A percentile compares a stretch with the other conserved stretches of the same genome.
Evolutionary conservation across 2,329 filamentous ascomycete genomes (phyloP).

Genomic region (Albifimbria verrucaria): DNA sequence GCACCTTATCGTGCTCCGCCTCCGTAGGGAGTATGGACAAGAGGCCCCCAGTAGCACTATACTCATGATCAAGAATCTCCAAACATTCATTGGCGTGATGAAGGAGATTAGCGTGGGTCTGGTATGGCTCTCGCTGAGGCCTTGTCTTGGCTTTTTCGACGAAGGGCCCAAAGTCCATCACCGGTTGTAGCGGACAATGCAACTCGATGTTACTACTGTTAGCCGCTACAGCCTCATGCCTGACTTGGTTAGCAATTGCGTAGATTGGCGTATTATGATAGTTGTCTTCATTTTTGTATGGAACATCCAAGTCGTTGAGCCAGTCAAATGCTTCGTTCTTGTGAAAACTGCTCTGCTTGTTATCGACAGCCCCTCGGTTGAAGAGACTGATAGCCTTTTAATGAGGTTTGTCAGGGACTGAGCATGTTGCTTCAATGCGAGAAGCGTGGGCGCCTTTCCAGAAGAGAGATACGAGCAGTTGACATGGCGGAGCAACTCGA

Average conservation of each 20-base stretch:
- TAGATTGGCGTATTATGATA: constrained; percentile 45
- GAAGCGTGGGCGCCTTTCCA: constrained; percentile 49
- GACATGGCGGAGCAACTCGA: constrained; percentile 35
- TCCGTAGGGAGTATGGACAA: constrained; percentile 50
- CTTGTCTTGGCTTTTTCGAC: background rate
- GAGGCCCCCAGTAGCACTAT: constrained; percentile 51
- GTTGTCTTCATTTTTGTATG: constrained; percentile 47
- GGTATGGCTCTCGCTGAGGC: constrained; percentile 31
- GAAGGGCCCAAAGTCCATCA: constrained; percentile 14
- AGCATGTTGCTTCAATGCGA: constrained; percentile 57
- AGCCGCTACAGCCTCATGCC: constrained; percentile 35
- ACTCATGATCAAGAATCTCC: constrained; percentile 59
- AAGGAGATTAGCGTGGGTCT: constrained; percentile 46
- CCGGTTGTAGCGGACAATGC: constrained; percentile 42
- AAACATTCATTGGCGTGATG: constrained; percentile 58
- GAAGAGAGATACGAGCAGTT: constrained; percentile 59
- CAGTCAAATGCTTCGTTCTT: constrained; percentile 54
- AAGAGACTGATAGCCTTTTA: constrained; percentile 39
- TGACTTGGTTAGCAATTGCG: constrained; percentile 43
- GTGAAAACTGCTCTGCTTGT: constrained; percentile 25
- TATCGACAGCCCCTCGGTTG: constrained; percentile 16
- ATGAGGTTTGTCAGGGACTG: constrained; percentile 56
- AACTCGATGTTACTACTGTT: constrained; percentile 26
- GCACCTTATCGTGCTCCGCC: constrained; percentile 26
- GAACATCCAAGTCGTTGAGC: constrained; percentile 45